Evolutionary conservation across 108 stramenopile species (phyloP).

Genomic region (Nitzschia sp.): DNA sequence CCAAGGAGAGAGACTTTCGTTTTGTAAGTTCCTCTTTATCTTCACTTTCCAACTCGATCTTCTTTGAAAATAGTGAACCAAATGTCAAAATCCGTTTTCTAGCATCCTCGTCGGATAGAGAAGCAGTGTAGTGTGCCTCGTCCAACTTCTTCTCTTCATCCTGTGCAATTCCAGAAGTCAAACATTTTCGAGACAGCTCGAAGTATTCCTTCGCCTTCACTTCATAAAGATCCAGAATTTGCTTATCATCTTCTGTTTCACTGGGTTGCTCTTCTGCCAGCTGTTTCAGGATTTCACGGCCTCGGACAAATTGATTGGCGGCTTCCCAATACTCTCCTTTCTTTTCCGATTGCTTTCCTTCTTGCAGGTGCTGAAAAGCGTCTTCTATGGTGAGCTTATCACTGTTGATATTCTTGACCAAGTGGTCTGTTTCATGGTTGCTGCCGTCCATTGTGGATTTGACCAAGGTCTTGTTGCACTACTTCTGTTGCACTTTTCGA

Average conservation of each 20-base stretch:
- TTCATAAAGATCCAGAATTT: conserved; percentile 31
- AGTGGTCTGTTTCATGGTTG: not conserved
- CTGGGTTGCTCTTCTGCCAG: conserved; percentile 24
- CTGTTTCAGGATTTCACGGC: conserved; percentile 15
- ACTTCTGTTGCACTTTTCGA: too few relatives aligned
- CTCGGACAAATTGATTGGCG: conserved; percentile 25
- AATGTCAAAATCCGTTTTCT: conserved; percentile 19
- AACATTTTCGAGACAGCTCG: conserved; percentile 19
- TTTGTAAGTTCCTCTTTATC: conserved; percentile 2
- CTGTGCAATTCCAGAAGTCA: conserved; percentile 37
- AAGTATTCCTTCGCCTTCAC: conserved; percentile 38
- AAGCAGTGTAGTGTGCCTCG: not conserved
- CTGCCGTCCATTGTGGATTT: not conserved
- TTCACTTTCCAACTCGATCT: conserved; percentile 11
- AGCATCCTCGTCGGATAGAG: conserved; percentile 32
- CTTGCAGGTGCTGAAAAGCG: conserved; percentile 27
- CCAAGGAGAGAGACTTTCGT: conserved; percentile 29
- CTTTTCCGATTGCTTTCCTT: conserved; percentile 31
- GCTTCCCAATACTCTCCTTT: conserved; percentile 35
- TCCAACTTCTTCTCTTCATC: conserved; percentile 18
- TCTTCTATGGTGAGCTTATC: conserved; percentile 24
- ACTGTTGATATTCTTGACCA: not conserved
- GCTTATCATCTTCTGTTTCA: conserved; percentile 18
- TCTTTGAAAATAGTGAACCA: conserved; percentile 24
- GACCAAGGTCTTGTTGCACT: not conserved